Conservation (phyloP, 169 alveolate species). For the Plasmodium gonderi region DNA sequence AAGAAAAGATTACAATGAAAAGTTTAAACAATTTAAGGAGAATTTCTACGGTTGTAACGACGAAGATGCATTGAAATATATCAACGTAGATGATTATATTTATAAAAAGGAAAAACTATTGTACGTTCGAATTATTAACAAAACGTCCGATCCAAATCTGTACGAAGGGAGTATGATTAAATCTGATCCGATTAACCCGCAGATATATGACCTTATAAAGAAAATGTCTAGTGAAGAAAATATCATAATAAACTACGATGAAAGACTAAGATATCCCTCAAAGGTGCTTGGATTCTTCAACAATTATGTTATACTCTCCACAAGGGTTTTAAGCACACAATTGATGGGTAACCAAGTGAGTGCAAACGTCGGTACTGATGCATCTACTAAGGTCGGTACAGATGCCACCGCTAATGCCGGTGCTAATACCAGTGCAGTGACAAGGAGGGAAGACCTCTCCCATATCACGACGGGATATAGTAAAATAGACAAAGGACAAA, state of each 20-base stretch:
- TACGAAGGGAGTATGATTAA: constrained; percentile 74
- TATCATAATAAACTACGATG: neutral
- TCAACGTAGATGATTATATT: constrained; percentile 64
- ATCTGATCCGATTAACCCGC: constrained; percentile 8
- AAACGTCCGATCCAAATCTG: constrained; percentile 46
- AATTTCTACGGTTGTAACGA: constrained; percentile 61
- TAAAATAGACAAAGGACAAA: neutral
- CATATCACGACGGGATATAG: neutral
- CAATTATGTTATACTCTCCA: constrained; percentile 53
- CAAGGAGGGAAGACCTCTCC: neutral
- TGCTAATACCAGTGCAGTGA: neutral
- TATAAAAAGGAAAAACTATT: constrained; percentile 61
- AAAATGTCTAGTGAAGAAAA: constrained; percentile 34
- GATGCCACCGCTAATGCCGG: neutral
- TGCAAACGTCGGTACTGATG: too few species aligned
- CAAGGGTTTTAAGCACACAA: constrained; percentile 28
- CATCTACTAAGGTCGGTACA: too few species aligned
- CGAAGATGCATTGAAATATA: constrained; percentile 67
- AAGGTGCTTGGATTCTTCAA: constrained; percentile 60
- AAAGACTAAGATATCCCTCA: constrained; percentile 63
- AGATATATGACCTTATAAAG: constrained; percentile 53
- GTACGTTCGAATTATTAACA: constrained; percentile 68
- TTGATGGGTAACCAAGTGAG: neutral
- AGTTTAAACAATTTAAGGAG: constrained; percentile 39
- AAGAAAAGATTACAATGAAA: constrained; percentile 35